Base-by-base conservation (phyloP, 116 monocot genomes). In the Thalassia testudinum region DNA sequence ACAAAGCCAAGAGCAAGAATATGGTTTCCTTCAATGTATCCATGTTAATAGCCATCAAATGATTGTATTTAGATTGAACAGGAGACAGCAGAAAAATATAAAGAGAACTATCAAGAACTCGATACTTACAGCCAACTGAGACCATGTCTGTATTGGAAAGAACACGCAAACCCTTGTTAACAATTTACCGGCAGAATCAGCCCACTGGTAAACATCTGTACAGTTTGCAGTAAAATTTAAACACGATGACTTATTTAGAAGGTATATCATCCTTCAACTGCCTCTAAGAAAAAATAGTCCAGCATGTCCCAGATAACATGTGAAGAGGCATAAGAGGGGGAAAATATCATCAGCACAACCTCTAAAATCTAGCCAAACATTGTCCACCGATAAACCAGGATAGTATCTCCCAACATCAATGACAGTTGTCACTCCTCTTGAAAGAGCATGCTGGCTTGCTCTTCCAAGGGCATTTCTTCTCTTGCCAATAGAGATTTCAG, bases 151-250 rank as follows among this genome's bases (percentile, higher is more conserved):
- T 76, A 97, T 66, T 47, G 97, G 89, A 56, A 97, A 97, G 55
- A 79, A 97, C 59, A 97, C 70, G 52, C 79, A 97, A 58, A 80
- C 89, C 77, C 97, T 85, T 50, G 76, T 76, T 58, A 76, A 47
- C 89, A 97, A 85, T 70, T 79, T 75, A 18, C 73, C 82, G 47
- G 67, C 17, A 52, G 75, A 77, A 75, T 85, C 75, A 57, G 97
- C 97, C 89, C 85, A 88, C 68, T 66, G 55, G 49, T 89, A 97
- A 45, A 97, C 77, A 65, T 89, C 97, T 97, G 72, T n/a, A 66
- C 7, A 21, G 3, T 2, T 45, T 45, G 15, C 19, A n/a, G n/a
- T n/a, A n/a, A n/a, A n/a, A n/a, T n/a, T n/a, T n/a, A n/a, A n/a
- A n/a, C n/a, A n/a, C n/a, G n/a, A n/a, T n/a, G n/a, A n/a, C n/a